Evolutionary conservation across 169 alveolate species (phyloP), one percentile per base, ranked within the genome.

Genomic region (Plasmodium vinckei): DNA sequence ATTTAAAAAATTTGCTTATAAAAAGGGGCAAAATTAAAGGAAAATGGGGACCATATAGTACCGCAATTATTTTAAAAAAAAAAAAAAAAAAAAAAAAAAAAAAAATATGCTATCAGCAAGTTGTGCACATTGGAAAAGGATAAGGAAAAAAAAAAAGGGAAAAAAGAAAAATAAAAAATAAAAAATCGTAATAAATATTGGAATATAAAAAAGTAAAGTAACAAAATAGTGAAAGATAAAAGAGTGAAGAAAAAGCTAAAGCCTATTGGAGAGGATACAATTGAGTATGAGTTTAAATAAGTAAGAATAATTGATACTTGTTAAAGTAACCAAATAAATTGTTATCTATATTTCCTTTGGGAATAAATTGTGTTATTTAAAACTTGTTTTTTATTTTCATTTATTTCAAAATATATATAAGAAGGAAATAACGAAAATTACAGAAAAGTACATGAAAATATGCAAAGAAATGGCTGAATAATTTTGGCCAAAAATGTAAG

Each of bases 11-110:
- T 33, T 3, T 33, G 42, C 7, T 33, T 33, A 33, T 33, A 33
- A 33, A 33, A 33, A 33, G 5, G 42, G 0, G 21, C 27, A 19
- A 21, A 57, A 57, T 5, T n/a, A 9, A 19, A 19, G 33, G 33
- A 57, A 17, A n/a, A 9, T 9, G 33, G 0, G 13, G 19, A 51
- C 1, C 59, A 51, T 12, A 51, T 51, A 12, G 59, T 13, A 51
- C 5, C 21, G 23, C 23, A 51, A 49, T 39, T 25, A 4, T 46
- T 13, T 25, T 9, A 15, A 56, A 27, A 69, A 15, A 15, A 56
- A 27, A 69, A 54, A 54, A 12, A 39, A 42, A 27, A 53, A 57
- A 42, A 51, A 42, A 53, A 68, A 71, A 87, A 60, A 15, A 39
- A 39, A 12, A 53, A 42, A n/a, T 33, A 21, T 21, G 25, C 25